These are phyloP conservation scores for Lipomyces anomalus DNA, from an alignment of 805 yeast genomes.

Conservation along the genomic window DNA sequence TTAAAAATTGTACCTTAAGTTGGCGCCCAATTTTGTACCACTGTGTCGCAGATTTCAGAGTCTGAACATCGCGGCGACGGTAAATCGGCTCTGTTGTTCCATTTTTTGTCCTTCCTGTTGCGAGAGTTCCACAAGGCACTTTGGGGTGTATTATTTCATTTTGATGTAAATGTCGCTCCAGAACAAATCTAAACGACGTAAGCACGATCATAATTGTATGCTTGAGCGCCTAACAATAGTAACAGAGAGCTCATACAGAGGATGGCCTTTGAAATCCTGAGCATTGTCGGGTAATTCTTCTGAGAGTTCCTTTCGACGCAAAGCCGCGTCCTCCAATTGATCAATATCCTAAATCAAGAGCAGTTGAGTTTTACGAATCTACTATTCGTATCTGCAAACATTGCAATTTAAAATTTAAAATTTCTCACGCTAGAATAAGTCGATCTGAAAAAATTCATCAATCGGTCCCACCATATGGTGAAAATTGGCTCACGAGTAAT, in stretches of 20 bases:
- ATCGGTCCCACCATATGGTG: slow-evolving; percentile 52
- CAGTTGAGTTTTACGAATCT: neutral
- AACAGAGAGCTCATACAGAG: slow-evolving; percentile 39
- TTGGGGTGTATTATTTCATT: slow-evolving; percentile 69
- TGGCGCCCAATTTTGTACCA: slow-evolving; percentile 83
- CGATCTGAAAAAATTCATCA: slow-evolving; percentile 36
- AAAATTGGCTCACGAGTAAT: slow-evolving; percentile 56
- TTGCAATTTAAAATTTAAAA: too few relatives aligned
- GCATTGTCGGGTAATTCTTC: slow-evolving; percentile 88
- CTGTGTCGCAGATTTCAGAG: slow-evolving; percentile 65
- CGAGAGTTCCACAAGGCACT: slow-evolving; percentile 64
- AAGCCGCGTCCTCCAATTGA: slow-evolving; percentile 54
- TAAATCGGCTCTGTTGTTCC: slow-evolving; percentile 47
- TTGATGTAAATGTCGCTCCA: slow-evolving; percentile 66
- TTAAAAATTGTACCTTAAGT: slow-evolving; percentile 54
- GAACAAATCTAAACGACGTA: slow-evolving; percentile 42
- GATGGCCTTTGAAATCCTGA: slow-evolving; percentile 82
- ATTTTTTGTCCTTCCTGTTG: slow-evolving; percentile 38
- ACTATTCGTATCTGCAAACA: too few relatives aligned
- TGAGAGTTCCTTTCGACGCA: slow-evolving; percentile 52
- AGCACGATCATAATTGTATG: neutral
- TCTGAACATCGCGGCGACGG: slow-evolving; percentile 57
- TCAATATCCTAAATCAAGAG: slow-evolving; percentile 31
- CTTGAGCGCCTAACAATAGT: too few relatives aligned
- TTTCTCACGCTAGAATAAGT: slow-evolving; percentile 31